Evolutionary conservation across 139 green algal species (phyloP).

Genomic region (Micractinium sp.): DNA sequence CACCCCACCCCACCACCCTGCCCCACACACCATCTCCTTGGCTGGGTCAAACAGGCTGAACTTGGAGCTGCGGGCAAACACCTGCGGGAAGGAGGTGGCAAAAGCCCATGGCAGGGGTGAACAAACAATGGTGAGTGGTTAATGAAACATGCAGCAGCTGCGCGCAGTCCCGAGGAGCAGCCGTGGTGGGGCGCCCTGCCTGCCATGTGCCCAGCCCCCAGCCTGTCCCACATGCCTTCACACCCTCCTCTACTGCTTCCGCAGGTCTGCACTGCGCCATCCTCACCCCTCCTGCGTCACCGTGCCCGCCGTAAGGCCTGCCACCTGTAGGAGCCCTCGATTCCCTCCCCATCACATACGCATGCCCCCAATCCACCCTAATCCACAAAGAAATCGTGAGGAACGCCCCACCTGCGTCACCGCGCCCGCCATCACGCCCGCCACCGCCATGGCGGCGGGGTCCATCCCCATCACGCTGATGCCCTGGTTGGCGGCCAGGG

Average conservation of each 20-base stretch:
- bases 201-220: no score
- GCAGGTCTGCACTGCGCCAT: no score
- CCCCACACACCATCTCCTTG: constrained; percentile 82
- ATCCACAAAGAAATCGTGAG: no score
- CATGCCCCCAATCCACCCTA: no score
- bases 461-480: constrained; percentile 33
- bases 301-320: not conserved
- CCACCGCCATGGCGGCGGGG: constrained; percentile 53
- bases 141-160: no score
- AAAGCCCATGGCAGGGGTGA: no score
- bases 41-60: constrained; percentile 85
- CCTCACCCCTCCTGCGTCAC: not conserved
- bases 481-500: constrained; percentile 51
- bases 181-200: no score
- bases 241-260: no score
- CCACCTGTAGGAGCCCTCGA: not conserved
- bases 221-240: no score
- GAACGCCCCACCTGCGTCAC: constrained; percentile 65
- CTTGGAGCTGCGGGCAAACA: constrained; percentile 79
- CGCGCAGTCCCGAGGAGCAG: not conserved
- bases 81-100: constrained; percentile 24
- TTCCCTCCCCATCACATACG: no score
- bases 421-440: constrained; percentile 66
- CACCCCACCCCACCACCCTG: not conserved
- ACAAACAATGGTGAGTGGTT: no score